These are phyloP conservation scores for Citrus reticulata DNA, from an alignment of 345 rosid genomes.

Conservation along the genomic window DNA sequence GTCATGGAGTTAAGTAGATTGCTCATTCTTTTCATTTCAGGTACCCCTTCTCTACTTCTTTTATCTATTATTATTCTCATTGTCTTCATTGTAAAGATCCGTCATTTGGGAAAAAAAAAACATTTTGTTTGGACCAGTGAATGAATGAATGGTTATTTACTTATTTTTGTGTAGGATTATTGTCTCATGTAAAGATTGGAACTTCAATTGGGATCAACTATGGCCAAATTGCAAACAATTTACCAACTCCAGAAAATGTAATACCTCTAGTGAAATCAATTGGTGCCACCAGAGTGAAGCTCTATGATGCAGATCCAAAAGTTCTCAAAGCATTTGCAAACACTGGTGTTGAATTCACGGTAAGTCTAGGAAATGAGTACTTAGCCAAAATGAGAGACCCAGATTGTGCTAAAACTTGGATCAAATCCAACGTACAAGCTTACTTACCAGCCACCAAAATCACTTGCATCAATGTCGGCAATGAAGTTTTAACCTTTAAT, in stretches of 20 bases:
- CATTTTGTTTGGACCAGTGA: no score
- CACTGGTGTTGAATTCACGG: slow-evolving; percentile 71
- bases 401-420: slow-evolving; percentile 54
- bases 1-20: slow-evolving; percentile 13
- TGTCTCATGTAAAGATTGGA: slow-evolving; percentile 17
- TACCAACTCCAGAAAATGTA: slow-evolving; percentile 67
- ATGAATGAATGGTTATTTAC: neutral
- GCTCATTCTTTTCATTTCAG: slow-evolving; percentile 33
- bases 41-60: slow-evolving; percentile 14
- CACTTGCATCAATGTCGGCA: slow-evolving; percentile 79
- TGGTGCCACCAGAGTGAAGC: slow-evolving; percentile 81
- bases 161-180: slow-evolving; percentile 3
- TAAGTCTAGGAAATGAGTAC: slow-evolving; percentile 74
- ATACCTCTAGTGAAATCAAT: slow-evolving; percentile 77
- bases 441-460: slow-evolving; percentile 80
- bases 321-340: slow-evolving; percentile 77
- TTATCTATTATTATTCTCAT: neutral
- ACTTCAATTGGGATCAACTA: slow-evolving; percentile 79
- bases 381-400: slow-evolving; percentile 64
- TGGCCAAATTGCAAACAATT: slow-evolving; percentile 86
- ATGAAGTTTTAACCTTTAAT: slow-evolving; percentile 74
- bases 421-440: slow-evolving; percentile 63
- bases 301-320: slow-evolving; percentile 77
- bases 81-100: no score
- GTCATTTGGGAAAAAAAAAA: no score